Conservation (phyloP, 1,284 basidiomycete genomes). For the Ceratobasidium sp. region DNA sequence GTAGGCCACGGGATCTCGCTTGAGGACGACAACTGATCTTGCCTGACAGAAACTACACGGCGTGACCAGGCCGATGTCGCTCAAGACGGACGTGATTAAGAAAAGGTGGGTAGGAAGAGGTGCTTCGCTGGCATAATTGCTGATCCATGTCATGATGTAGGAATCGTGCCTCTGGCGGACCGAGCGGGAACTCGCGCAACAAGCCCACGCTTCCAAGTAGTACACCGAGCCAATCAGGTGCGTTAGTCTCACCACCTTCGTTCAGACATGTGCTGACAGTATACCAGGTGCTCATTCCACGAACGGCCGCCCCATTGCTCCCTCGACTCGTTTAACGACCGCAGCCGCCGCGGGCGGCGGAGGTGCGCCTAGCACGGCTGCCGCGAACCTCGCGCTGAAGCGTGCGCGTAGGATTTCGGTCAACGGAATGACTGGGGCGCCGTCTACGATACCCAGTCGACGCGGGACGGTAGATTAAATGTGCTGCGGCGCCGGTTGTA, state of each 20-base stretch:
- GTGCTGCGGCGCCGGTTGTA: not conserved
- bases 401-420: constrained; percentile 36
- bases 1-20: constrained; percentile 56
- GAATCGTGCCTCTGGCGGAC: constrained; percentile 39
- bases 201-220: constrained; percentile 12
- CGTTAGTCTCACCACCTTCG: not conserved
- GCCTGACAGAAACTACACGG: constrained; percentile 87
- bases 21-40: constrained; percentile 51
- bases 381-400: constrained; percentile 30
- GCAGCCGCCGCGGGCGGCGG: constrained; percentile 30
- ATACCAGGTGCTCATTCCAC: constrained; percentile 17
- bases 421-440: constrained; percentile 11
- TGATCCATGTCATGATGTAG: not conserved
- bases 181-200: constrained; percentile 5
- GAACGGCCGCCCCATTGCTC: constrained; percentile 24
- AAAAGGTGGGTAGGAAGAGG: constrained; percentile 75
- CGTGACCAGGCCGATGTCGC: constrained; percentile 90
- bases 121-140: not conserved
- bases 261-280: not conserved
- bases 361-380: constrained; percentile 16
- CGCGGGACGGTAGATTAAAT: constrained; percentile 38
- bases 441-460: constrained; percentile 29
- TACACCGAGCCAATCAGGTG: constrained; percentile 9
- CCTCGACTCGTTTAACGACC: constrained; percentile 30
- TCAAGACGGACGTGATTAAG: constrained; percentile 98